These are phyloP conservation scores for Hypoxylon sp. DNA, from an alignment of 2,329 filamentous ascomycete species.

Conservation along the genomic window DNA sequence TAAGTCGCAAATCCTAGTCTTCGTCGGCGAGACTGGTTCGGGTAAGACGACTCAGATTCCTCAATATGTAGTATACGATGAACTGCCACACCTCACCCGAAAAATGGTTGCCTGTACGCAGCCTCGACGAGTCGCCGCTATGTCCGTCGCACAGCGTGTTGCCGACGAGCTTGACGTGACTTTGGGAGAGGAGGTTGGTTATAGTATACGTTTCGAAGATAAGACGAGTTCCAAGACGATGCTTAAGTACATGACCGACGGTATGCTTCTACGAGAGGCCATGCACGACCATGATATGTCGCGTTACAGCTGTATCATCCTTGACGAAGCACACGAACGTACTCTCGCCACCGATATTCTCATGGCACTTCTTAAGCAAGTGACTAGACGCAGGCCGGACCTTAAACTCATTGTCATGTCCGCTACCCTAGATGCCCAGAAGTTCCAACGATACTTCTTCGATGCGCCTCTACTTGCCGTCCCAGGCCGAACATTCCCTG, in stretches of 20 bases:
- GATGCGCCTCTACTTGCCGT: slow-evolving; percentile 94
- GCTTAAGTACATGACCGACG: slow-evolving; percentile 99
- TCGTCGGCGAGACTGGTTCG: slow-evolving; percentile 98
- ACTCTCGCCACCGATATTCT: slow-evolving; percentile 97
- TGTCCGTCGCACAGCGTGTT: slow-evolving; percentile 98
- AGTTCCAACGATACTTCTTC: slow-evolving; percentile 98
- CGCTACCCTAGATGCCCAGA: slow-evolving; percentile 95
- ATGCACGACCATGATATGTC: slow-evolving; percentile 95
- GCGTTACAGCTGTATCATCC: slow-evolving; percentile 96
- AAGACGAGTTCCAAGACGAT: slow-evolving; percentile 89
- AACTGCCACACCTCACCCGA: slow-evolving; percentile 85
- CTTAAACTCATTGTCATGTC: slow-evolving; percentile 99
- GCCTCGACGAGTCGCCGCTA: slow-evolving; percentile 96
- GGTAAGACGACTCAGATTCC: slow-evolving; percentile 99
- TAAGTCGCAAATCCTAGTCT: slow-evolving; percentile 93
- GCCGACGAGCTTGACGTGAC: slow-evolving; percentile 95
- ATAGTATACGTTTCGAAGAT: slow-evolving; percentile 99
- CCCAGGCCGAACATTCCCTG: slow-evolving; percentile 93
- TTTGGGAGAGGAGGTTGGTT: slow-evolving; percentile 94
- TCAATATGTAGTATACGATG: slow-evolving; percentile 97
- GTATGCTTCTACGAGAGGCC: slow-evolving; percentile 96
- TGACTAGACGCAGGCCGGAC: slow-evolving; percentile 84
- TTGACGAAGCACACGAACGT: slow-evolving; percentile 98
- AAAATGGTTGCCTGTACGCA: slow-evolving; percentile 98
- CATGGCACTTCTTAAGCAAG: slow-evolving; percentile 95